A percentile compares a stretch with the other conserved stretches of the same genome.
These are phyloP conservation scores for Coelastrella sp. DNA, from an alignment of 139 green algal species.

Conservation along the genomic window DNA sequence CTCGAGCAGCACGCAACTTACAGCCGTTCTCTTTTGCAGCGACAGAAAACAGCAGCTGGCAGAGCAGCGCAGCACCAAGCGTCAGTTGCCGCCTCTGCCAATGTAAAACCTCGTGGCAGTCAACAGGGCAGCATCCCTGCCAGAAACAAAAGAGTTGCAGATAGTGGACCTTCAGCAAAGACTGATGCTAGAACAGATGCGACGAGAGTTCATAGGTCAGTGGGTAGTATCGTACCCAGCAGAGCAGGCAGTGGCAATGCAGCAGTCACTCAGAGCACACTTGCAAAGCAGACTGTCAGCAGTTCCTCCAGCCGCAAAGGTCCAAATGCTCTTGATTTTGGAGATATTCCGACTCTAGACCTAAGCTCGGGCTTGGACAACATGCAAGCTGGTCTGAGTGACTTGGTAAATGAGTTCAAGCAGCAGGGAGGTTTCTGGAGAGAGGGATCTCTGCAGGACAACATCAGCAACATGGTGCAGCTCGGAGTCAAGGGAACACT, in stretches of 20 bases:
- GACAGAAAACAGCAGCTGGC: neutral
- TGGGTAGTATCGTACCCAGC: no score
- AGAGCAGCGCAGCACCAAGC: neutral
- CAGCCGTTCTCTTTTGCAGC: neutral
- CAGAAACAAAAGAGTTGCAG: neutral
- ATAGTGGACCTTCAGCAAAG: neutral
- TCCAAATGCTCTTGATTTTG: neutral
- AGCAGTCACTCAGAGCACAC: neutral
- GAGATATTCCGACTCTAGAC: neutral
- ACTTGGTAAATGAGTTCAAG: constrained; percentile 13
- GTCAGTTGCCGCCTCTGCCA: neutral
- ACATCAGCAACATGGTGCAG: constrained; percentile 30
- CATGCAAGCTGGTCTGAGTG: constrained; percentile 1
- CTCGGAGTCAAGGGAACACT: constrained; percentile 12
- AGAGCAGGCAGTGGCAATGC: neutral
- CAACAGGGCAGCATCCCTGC: neutral
- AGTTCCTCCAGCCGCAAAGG: neutral
- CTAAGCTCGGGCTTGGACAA: neutral
- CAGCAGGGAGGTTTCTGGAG: constrained; percentile 35
- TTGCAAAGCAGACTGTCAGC: neutral
- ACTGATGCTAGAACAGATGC: no score
- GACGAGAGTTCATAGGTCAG: no score
- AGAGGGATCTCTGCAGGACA: neutral
- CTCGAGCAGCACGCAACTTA: neutral
- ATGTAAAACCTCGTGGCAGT: neutral